A percentile compares a stretch with the other conserved stretches of the same genome.
Conservation (phyloP, 208 protist genomes). For the Leishmania aethiopica region DNA sequence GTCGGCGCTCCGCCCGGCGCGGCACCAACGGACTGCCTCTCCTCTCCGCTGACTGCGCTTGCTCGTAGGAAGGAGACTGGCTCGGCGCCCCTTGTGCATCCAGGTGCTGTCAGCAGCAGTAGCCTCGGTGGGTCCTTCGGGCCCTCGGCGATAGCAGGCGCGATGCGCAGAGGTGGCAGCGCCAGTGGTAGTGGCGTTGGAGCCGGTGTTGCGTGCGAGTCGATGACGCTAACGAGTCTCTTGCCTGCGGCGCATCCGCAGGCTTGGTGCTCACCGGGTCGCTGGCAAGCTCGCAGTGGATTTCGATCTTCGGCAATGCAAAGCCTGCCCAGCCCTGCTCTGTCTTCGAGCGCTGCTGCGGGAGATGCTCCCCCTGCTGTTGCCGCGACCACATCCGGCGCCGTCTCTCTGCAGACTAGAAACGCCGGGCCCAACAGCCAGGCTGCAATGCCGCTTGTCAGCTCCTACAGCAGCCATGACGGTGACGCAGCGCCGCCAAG, state of each 20-base stretch:
- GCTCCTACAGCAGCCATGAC: background rate
- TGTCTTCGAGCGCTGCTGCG: background rate
- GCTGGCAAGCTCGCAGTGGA: conserved; percentile 9
- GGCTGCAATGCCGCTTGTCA: background rate
- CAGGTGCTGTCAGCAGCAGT: background rate
- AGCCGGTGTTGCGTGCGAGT: background rate
- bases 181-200: background rate
- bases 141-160: no score
- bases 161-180: background rate
- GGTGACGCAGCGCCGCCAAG: background rate
- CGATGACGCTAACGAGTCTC: background rate
- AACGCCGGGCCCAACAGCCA: background rate
- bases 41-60: background rate
- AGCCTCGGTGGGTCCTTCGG: background rate
- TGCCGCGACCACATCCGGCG: background rate
- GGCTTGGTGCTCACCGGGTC: conserved; percentile 14
- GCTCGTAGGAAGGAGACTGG: no score
- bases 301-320: background rate
- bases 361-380: background rate
- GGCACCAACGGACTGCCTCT: background rate
- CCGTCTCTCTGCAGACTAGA: background rate
- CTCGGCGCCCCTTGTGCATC: background rate
- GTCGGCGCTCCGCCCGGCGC: background rate
- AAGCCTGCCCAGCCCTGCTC: background rate
- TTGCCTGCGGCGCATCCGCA: background rate